Evolutionary conservation across 2,329 filamentous ascomycete species (phyloP).

Genomic region (Aspergillus tubingensis): DNA sequence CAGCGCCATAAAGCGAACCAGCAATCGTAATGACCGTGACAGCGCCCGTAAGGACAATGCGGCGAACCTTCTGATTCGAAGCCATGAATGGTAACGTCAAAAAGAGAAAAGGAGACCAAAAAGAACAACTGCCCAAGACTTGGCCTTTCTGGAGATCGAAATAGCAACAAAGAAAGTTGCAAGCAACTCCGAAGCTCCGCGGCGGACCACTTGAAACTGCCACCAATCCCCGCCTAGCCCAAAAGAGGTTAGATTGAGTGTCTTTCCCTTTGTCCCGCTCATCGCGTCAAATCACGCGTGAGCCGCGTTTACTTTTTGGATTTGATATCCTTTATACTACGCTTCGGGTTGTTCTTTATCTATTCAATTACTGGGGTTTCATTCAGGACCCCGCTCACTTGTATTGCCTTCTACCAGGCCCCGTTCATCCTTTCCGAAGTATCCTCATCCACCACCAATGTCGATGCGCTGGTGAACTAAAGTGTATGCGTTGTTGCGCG

Average conservation of each 20-base stretch:
- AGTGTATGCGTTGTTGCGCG: conserved; percentile 2
- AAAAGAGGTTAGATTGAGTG: neutral
- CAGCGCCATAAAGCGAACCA: conserved; percentile 62
- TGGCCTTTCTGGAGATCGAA: too few species aligned
- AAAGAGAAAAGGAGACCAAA: neutral
- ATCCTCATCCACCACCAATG: neutral
- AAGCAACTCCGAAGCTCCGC: neutral
- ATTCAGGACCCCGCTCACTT: too few species aligned
- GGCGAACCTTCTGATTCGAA: conserved; percentile 44
- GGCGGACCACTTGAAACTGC: neutral
- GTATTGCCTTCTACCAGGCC: too few species aligned
- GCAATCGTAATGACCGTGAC: conserved; percentile 59
- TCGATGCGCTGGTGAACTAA: conserved; percentile 7
- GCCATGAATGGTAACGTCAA: conserved; percentile 21
- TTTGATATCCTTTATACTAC: neutral
- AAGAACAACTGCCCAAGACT: too few species aligned
- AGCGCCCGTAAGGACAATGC: conserved; percentile 56
- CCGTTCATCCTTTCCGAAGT: neutral
- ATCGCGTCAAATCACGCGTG: conserved; percentile 5
- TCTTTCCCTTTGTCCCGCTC: neutral
- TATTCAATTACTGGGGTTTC: neutral
- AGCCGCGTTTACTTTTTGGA: neutral
- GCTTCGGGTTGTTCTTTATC: neutral
- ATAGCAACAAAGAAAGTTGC: too few species aligned
- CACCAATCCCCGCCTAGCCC: neutral